Evolutionary conservation across 192 early-diverging fungal species (phyloP), one percentile per base, ranked within the genome.

Genomic region (Umbelopsis sp.): DNA sequence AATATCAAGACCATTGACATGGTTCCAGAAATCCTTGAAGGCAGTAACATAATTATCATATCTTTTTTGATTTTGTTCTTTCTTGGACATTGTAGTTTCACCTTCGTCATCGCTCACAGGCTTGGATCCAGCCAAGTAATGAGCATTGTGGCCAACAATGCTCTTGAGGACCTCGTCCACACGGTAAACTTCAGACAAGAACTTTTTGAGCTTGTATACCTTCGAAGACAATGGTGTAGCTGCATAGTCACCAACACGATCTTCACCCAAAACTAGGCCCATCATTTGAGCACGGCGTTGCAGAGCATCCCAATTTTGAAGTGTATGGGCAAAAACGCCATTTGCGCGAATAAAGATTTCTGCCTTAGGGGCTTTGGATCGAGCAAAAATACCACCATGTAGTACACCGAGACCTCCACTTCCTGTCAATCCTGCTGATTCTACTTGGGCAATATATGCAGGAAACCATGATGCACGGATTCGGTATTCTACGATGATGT

Each of bases 401-500:
- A 62, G 17, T n/a, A 62, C 56, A 20, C 56, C 56, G 34, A 62
- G 56, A 5, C 31, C 31, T 14, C 56, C 56, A 62, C 25, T 12
- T 34, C 56, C 56, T 4, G 56, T 62, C 17, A 62, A 62, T 11
- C 56, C 56, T n/a, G 56, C 29, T 2, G 56, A 17, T 62, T 62
- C 56, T 0, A 62, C 56, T 62, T 62, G 56, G 6, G 56, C 56
- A 17, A 62, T 62, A 26, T 62, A 62, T 12, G 70, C 22, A 6
- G 70, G 62, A 0, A 71, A 66, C 66, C 82, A 80, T 16, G 71
- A 71, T 16, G 84, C 85, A 54, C 82, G 87, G 44, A 92, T 88
- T 66, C 85, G 82, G 77, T 94, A 94, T 50, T 92, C 86, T 16
- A 94, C 81, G 1, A 86, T 91, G 45, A 94, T 84, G 72, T 92